Base-by-base conservation (phyloP, 495 filamentous ascomycete genomes). In the Hypoxylon perforatum region DNA sequence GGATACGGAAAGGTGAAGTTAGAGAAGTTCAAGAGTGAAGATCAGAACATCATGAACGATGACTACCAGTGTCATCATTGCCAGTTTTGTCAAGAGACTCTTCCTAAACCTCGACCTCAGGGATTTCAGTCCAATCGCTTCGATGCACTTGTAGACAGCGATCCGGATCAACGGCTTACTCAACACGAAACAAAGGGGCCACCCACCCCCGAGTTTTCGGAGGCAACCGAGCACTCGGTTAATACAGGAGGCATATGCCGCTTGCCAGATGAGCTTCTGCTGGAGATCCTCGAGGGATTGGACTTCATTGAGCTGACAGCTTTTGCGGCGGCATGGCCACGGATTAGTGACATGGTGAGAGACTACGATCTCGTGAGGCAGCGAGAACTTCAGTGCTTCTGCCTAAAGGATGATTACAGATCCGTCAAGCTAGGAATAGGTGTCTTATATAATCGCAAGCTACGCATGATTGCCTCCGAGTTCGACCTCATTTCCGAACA, bases 301-400 rank as follows among this genome's bases (percentile, higher is more conserved):
- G 78, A 79, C 1, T 75, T 73, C 9, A 72, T 79, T 41, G 67
- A 81, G 21, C 65, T 85, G 8, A 72, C 77, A 18, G 38, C 33
- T 12, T 75, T 80, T 41, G 74, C 78, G 4, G 47, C 73, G n/a
- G 76, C 79, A 12, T 81, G 79, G 73, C 44, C 59, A 1, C 57
- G 74, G 44, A 59, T 84, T 30, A 74, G 75, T 5, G 21, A 65
- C 0, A 25, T 81, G 17, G 65, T 84, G 12, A 53, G 57, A 6
- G 66, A 65, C 15, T 80, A 75, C 56, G 78, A 85, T 61, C 30
- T 83, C 25, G 74, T 84, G 39, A 76, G 81, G 1, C 70, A 73
- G 23, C 76, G 81, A 19, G 82, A 85, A 55, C 72, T 85, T 2
- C 81, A 82, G 45, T 85, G 84, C 61, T 84, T 83, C 70, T 80